Evolutionary conservation across 768 basidiomycete species (phyloP), one percentile per base, ranked within the genome.

Genomic region (Lactarius trivialis): DNA sequence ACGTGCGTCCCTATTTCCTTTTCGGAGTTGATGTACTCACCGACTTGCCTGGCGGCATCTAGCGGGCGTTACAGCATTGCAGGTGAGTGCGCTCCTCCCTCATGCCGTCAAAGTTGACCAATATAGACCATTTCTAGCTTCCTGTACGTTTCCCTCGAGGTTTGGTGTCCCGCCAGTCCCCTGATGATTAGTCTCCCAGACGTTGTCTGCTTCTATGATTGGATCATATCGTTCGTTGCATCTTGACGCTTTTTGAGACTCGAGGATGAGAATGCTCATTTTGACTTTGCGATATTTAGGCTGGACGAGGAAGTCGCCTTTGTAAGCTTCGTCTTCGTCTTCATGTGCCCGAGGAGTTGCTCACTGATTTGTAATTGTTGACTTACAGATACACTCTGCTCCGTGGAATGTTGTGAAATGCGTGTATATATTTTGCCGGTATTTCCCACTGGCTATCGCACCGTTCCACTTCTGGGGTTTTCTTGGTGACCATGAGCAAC

Each of bases 201-300:
- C 17, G 41, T 30, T 19, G n/a, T 57, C 24, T 53, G 61, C n/a
- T 56, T 66, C 39, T 67, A 67, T 60, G 66, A 67, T 51, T 67
- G 66, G 66, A 28, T 67, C 21, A 61, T 56, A 28, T 58, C 60
- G 66, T 67, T 26, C 60, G 66, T 67, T 12, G 28, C n/a, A n/a
- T n/a, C n/a, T n/a, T n/a, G 49, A 30, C 17, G 1, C 51, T 58
- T 33, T 30, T 48, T 41, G 14, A 39, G 8, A 19, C 37, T 32
- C 43, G 21, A n/a, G 21, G 17, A 2, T 39, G 37, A 17, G 15
- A 39, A 19, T 36, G 11, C 14, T 37, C 7, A 34, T 39, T 57
- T 39, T 48, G 21, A 21, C 21, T 8, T 49, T 11, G 30, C 30
- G 39, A n/a, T 14, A 19, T 33, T 33, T 30, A 66, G 65, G 19